Base-by-base conservation (phyloP, 2,329 filamentous ascomycete genomes). In the Fusarium falciforme region DNA sequence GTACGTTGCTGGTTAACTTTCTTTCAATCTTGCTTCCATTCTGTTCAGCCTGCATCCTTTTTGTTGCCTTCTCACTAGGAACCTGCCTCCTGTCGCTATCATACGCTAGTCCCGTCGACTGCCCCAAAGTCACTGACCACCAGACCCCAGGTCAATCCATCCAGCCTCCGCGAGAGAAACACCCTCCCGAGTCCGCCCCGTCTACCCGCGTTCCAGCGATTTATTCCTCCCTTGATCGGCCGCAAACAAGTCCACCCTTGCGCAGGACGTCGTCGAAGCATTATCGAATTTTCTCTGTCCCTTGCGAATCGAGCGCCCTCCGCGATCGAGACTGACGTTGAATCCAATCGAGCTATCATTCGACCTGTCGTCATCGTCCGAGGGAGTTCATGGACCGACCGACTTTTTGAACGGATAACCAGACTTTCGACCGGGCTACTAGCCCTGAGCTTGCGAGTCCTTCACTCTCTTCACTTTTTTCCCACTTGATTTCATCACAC, bases 381-480 rank as follows among this genome's bases (percentile, higher is more conserved):
- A 58, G 58, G 57, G 69, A 70, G 74, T 81, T 79, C 67, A 81
- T 82, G 80, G 80, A 81, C 76, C 72, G 68, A 62, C 70, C 74
- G 64, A 69, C 64, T 64, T 61, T 70, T 64, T 61, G 64, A 73
- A 77, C 68, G 76, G 57, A 70, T 44, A 67, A 66, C 68, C 38
- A 76, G 67, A 70, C 70, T 66, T 74, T 64, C 70, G 68, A 66
- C 59, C 73, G 68, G 77, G 77, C 74, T 66, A 71, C 52, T 59
- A 40, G 65, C 40, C 58, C 59, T 22, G 61, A 72, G 67, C 66
- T 61, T 71, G 72, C 74, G 66, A 75, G 68, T 68, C 68, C 59
- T 66, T 61, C 60, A 61, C 69, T 61, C 67, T 73, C 49, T 59
- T 59, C 33, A 40, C 52, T 47, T 63, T 36, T 62, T 70, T 67